Base-by-base conservation (phyloP, 352 stramenopile species). In the Sclerospora graminicola region DNA sequence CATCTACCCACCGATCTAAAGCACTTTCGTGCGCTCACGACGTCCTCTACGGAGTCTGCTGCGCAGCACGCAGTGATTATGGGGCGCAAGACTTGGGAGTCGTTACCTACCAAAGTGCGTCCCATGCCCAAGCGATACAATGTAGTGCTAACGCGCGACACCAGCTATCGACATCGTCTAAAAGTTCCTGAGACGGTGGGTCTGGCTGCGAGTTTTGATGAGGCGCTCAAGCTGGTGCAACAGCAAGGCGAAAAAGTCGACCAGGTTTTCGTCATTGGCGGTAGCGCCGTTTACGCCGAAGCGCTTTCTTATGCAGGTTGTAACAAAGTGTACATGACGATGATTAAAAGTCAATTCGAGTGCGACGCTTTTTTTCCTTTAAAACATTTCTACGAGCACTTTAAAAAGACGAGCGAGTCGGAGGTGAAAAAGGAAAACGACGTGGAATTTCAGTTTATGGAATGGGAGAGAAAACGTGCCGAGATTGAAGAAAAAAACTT, bases 31-130 rank as follows among this genome's bases (percentile, higher is more conserved):
- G 54, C 89, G 31, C 63, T 99, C 15, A 98, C 95, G 4, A 84
- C 70, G 28, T 35, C 27, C 2, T 35, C 35, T 6, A 19, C 43
- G 13, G 51, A 29, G 1, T 35, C 51, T n/a, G 36, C 28, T 7
- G 60, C 56, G 29, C 82, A 93, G 35, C 86, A 99, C 75, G 97
- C 95, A 0, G 96, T 99, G 24, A 96, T 99, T 62, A 99, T 99
- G 96, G 97, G 97, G 11, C 88, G 96, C 33, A 99, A 98, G 69
- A 99, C 97, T 13, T 99, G 95, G 94, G 89, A 98, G 48, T 98
- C 92, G 45, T 95, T 99, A 39, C 96, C 96, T 4, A 29, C 74
- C 30, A 97, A 96, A 57, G 97, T 98, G 48, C 84, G 95, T 2
- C 97, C 97, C 8, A 67, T 99, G 28, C 72, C 77, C 19, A 88